Percentiles rank a stretch among this genome's conserved stretches.
Evolutionary conservation across 345 rosid genomes (phyloP).

Genomic region (Mallotus nudiflorus): DNA sequence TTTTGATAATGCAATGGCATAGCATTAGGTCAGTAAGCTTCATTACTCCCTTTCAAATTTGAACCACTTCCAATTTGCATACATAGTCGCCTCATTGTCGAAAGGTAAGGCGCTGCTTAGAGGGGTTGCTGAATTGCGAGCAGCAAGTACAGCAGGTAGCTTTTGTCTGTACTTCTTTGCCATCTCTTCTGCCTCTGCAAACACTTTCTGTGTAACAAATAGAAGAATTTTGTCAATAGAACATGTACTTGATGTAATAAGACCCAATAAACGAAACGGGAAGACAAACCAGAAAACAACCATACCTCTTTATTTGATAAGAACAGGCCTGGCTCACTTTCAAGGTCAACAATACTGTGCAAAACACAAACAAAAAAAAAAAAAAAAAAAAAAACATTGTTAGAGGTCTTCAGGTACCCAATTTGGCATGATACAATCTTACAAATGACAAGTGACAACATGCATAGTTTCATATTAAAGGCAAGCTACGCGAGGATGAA

Average conservation of each 20-base stretch:
- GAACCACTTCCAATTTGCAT: conserved; percentile 95
- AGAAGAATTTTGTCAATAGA: conserved; percentile 4
- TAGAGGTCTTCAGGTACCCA: not conserved
- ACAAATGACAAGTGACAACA: not conserved
- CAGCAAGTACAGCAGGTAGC: conserved; percentile 35
- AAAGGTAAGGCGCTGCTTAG: conserved; percentile 39
- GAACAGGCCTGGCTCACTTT: conserved; percentile 84
- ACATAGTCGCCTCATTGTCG: conserved; percentile 51
- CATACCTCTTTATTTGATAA: conserved; percentile 74
- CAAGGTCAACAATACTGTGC: conserved; percentile 80
- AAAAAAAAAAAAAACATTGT: conserved; percentile 8
- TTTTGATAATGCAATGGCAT: not conserved
- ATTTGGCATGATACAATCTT: conserved; percentile 1
- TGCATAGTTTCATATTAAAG: not conserved
- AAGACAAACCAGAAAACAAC: conserved; percentile 1
- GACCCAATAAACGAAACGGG: not conserved
- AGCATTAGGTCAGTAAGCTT: conserved; percentile 11
- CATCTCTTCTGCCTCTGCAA: conserved; percentile 82
- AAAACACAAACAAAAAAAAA: conserved; percentile 3
- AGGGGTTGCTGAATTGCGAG: conserved; percentile 29
- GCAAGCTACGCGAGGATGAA: not conserved
- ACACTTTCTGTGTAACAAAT: conserved; percentile 55
- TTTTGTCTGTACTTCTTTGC: conserved; percentile 72
- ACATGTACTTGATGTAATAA: not conserved
- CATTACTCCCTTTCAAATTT: conserved; percentile 52